A percentile compares a stretch with the other conserved stretches of the same genome.
These are phyloP conservation scores for Moricandia moricandioides DNA, from an alignment of 345 rosid species.

Conservation along the genomic window DNA sequence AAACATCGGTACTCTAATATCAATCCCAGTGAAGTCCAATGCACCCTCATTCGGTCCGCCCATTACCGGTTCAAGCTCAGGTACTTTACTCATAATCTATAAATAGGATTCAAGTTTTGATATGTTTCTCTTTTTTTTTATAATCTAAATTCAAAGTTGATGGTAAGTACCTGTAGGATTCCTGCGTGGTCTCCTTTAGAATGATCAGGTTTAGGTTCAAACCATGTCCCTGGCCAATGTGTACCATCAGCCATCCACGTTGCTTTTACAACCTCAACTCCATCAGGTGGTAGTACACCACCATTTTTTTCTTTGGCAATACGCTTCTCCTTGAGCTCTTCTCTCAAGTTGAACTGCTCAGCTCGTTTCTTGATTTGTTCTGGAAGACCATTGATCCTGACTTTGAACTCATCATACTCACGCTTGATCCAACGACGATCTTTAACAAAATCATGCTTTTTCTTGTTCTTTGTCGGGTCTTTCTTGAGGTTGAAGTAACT, in stretches of 20 bases:
- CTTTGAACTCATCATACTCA: conserved; percentile 95
- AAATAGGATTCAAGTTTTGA: conserved; percentile 8
- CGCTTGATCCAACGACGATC: conserved; percentile 97
- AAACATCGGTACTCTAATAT: conserved; percentile 80
- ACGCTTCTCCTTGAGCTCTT: conserved; percentile 57
- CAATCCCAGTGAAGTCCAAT: conserved; percentile 72
- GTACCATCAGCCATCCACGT: conserved; percentile 99
- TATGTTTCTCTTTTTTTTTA: conserved; percentile 11
- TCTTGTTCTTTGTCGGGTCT: conserved; percentile 85
- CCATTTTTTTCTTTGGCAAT: conserved; percentile 59
- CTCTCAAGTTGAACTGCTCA: conserved; percentile 58
- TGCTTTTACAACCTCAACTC: conserved; percentile 50
- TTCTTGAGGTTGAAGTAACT: conserved; percentile 71
- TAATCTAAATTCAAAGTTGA: neutral
- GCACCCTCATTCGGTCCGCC: conserved; percentile 64
- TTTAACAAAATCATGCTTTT: conserved; percentile 76
- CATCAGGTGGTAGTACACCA: conserved; percentile 50
- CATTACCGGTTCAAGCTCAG: conserved; percentile 67
- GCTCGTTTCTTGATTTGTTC: conserved; percentile 67
- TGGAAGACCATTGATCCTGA: conserved; percentile 84
- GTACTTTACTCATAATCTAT: conserved; percentile 80
- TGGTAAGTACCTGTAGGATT: conserved; percentile 45
- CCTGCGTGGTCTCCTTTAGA: conserved; percentile 91
- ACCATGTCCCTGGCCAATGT: conserved; percentile 98
- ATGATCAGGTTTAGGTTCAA: conserved; percentile 59